Evolutionary conservation across 306 rosid genomes (phyloP).

Genomic region (Calophaca sinica): DNA sequence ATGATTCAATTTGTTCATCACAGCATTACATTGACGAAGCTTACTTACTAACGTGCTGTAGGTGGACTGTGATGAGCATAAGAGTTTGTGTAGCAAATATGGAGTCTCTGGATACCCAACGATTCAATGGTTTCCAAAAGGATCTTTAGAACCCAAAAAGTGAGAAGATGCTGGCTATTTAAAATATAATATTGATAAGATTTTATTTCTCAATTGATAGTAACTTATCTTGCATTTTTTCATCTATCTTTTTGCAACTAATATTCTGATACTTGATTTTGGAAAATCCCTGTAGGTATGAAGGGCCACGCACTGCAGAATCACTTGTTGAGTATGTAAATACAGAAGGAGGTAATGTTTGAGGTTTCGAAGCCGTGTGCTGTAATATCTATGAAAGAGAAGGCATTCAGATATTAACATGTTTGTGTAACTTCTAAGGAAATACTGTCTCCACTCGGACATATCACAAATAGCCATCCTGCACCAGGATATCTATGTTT

Average conservation of each 20-base stretch:
- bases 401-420: slow-evolving; percentile 8
- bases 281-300: slow-evolving; percentile 58
- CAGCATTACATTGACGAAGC: slow-evolving; percentile 13
- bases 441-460: slow-evolving; percentile 4
- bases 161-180: slow-evolving; percentile 53
- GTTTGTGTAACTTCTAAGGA: slow-evolving; percentile 24
- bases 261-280: slow-evolving; percentile 15
- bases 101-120: slow-evolving; percentile 89
- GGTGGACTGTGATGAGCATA: slow-evolving; percentile 73
- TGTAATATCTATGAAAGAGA: slow-evolving; percentile 20
- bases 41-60: slow-evolving; percentile 32
- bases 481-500: neutral
- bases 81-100: slow-evolving; percentile 57
- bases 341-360: slow-evolving; percentile 73
- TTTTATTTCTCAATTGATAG: slow-evolving; percentile 26
- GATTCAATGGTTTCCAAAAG: slow-evolving; percentile 87
- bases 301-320: slow-evolving; percentile 84
- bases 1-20: neutral
- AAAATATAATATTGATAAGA: slow-evolving; percentile 1
- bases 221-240: slow-evolving; percentile 20
- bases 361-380: slow-evolving; percentile 7
- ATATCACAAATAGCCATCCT: slow-evolving; percentile 17
- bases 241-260: slow-evolving; percentile 4
- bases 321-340: slow-evolving; percentile 84
- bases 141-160: slow-evolving; percentile 91